Percentiles rank a stretch among this genome's conserved stretches.
Conservation (phyloP, 2,329 filamentous ascomycete species). For the Trichoderma pleuroti region DNA sequence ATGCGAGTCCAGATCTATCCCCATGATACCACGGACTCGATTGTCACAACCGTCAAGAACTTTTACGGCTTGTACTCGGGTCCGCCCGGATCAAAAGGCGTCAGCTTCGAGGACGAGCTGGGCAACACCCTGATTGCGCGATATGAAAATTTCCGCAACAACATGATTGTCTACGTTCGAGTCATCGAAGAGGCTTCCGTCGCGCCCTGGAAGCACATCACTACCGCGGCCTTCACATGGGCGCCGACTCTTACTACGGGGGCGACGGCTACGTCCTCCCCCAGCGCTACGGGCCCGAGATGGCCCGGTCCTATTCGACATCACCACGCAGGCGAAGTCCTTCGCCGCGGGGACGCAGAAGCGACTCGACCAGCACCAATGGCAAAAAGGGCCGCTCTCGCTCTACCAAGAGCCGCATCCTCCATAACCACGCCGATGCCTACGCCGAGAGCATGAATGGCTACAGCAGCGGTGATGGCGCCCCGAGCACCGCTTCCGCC, state of each 20-base stretch:
- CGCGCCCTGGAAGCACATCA: conserved; percentile 50
- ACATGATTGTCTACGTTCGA: conserved; percentile 91
- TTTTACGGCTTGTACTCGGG: conserved; percentile 94
- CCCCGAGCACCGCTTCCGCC: conserved; percentile 67
- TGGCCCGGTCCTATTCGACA: conserved; percentile 66
- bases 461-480: conserved; percentile 86
- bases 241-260: conserved; percentile 51
- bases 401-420: conserved; percentile 62
- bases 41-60: conserved; percentile 97
- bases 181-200: conserved; percentile 63
- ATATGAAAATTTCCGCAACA: conserved; percentile 91
- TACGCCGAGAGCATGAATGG: conserved; percentile 64
- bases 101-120: conserved; percentile 90
- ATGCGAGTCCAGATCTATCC: conserved; percentile 88
- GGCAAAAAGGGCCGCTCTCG: conserved; percentile 67
- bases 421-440: conserved; percentile 53
- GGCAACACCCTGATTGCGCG: conserved; percentile 90
- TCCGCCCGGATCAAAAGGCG: conserved; percentile 65
- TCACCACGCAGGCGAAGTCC: conserved; percentile 72
- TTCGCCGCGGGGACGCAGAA: conserved; percentile 74
- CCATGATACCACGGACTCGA: conserved; percentile 95
- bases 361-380: conserved; percentile 63
- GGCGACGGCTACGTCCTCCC: conserved; percentile 51
- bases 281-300: conserved; percentile 55
- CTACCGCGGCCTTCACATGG: conserved; percentile 50